phyloP scores from a whole-genome alignment of 2,329 filamentous ascomycete genomes.

The Exophiala sp. region DNA sequence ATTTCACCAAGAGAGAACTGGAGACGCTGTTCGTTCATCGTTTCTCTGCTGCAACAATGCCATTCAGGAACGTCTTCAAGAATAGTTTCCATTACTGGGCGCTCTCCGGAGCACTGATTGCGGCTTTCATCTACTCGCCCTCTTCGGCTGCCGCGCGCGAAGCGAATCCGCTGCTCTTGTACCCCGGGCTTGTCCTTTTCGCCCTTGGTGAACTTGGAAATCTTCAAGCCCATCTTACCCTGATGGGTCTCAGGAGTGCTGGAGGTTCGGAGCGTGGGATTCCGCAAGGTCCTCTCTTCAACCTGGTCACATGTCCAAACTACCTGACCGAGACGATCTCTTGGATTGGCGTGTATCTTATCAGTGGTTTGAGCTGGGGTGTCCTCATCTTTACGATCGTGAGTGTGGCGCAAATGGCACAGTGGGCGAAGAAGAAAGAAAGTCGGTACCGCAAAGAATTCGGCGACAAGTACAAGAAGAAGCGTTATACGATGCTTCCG shows the following conservation, averaged over 20 bases:
- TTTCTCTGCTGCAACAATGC: conserved; percentile 95
- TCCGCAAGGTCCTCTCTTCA: conserved; percentile 79
- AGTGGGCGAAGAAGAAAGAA: conserved; percentile 92
- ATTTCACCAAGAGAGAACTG: conserved; percentile 93
- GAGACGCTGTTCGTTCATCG: conserved; percentile 94
- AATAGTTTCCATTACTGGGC: conserved; percentile 96
- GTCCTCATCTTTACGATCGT: conserved; percentile 72
- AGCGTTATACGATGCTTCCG: conserved; percentile 79
- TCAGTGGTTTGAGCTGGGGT: conserved; percentile 70
- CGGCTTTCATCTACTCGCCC: conserved; percentile 80
- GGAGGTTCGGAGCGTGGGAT: conserved; percentile 86
- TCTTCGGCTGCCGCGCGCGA: conserved; percentile 60
- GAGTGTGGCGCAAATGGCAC: conserved; percentile 73
- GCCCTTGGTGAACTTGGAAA: conserved; percentile 77
- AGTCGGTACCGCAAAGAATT: conserved; percentile 84
- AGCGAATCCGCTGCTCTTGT: conserved; percentile 55
- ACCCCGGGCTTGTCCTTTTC: conserved; percentile 68
- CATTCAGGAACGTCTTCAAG: conserved; percentile 82
- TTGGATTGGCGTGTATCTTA: conserved; percentile 78
- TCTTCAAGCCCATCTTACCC: conserved; percentile 71
- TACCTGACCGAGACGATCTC: conserved; percentile 90
- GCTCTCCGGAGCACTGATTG: conserved; percentile 73
- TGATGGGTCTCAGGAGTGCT: conserved; percentile 70
- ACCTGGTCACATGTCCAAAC: conserved; percentile 88
- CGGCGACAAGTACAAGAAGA: conserved; percentile 90